A percentile compares a stretch with the other conserved stretches of the same genome.
Conservation (phyloP, 225 moss, liverwort and hornwort genomes). For the Anthoceros angustus region DNA sequence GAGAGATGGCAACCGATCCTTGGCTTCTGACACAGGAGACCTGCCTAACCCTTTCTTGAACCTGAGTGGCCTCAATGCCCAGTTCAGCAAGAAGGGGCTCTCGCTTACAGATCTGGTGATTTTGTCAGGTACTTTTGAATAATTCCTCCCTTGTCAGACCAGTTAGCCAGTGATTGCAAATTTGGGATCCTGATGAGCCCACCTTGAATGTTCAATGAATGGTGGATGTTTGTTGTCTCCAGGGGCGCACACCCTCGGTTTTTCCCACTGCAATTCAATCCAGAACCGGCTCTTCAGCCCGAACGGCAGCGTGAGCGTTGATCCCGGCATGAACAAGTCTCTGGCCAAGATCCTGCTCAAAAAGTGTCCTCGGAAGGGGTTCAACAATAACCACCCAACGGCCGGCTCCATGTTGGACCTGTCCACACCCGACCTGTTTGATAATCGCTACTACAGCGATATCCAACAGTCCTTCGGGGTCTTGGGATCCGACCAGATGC, state of each 20-base stretch:
- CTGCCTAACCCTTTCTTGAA: conserved; percentile 4
- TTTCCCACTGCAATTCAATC: conserved; percentile 14
- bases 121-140: conserved; percentile 8
- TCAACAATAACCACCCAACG: background rate
- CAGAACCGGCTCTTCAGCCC: conserved; percentile 8
- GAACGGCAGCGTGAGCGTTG: conserved; percentile 5
- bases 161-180: too few relatives aligned
- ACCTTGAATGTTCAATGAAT: background rate
- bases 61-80: conserved; percentile 7
- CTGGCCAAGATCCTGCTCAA: background rate
- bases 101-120: conserved; percentile 7
- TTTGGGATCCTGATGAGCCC: too few relatives aligned
- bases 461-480: conserved; percentile 9
- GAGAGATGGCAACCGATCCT: conserved; percentile 6
- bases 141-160: too few relatives aligned
- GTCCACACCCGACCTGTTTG: conserved; percentile 12
- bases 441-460: conserved; percentile 14
- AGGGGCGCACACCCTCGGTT: conserved; percentile 19
- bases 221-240: background rate
- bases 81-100: conserved; percentile 11
- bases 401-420: conserved; percentile 6
- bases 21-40: conserved; percentile 1
- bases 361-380: background rate
- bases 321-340: conserved; percentile 7
- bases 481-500: conserved; percentile 13